Base-by-base conservation (phyloP, 345 rosid species). In the Hibiscus trionum region DNA sequence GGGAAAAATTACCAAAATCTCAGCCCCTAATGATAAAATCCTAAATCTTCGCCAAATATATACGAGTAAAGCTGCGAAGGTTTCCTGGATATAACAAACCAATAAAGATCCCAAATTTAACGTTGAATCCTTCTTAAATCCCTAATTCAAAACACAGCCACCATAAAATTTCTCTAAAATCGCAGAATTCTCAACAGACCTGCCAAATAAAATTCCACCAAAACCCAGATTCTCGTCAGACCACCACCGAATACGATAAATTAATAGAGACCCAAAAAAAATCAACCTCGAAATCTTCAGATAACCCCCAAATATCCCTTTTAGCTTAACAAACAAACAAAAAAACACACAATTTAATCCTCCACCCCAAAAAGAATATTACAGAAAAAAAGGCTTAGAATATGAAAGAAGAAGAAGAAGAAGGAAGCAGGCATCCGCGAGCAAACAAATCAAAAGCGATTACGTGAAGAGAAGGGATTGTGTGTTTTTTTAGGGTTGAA, bases 381-480 rank as follows among this genome's bases (percentile, higher is more conserved):
- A 67, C 21, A 16, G 14, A 42, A 29, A 61, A 59, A 55, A 58
- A 57, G 44, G 44, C 39, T 5, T 60, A 1, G 35, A 47, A 70
- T 58, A n/a, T 16, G 19, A 53, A 76, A 55, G 15, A 55, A 14
- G 56, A 15, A 26, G 24, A 26, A 7, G 63, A 27, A 12, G 24
- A 56, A 57, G 37, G 4, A 14, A 27, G 35, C 70, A 67, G 59
- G 59, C 60, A 78, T 37, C 61, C 47, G 4, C 21, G 69, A 68
- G 27, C 17, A 16, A 78, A 78, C 4, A 80, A 77, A 83, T 64
- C 69, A 69, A 81, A 77, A 62, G 71, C 79, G 79, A 86, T 84
- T 78, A 84, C 88, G 91, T 85, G 81, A 83, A 79, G 87, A 81
- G 77, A 83, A 77, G 63, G 74, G 42, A 47, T 26, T 4, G 26